Evolutionary conservation across 2,329 filamentous ascomycete species (phyloP), one percentile per base, ranked within the genome.

Genomic region (Mycosphaerella sp.): DNA sequence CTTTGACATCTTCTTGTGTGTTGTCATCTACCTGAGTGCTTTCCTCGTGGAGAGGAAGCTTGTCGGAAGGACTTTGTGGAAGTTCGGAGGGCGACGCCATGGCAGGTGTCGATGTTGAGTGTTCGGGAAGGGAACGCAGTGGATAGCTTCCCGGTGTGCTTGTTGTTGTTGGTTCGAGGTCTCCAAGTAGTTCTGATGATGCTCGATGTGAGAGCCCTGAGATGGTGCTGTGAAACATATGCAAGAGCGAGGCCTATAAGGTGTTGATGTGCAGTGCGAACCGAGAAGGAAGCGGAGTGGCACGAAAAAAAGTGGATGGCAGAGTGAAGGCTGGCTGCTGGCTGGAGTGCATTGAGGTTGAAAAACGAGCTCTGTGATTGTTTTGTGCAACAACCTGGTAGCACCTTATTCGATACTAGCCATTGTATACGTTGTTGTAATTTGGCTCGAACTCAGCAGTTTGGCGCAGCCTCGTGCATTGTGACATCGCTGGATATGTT

Each of bases 361-460:
- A 48, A 47, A 38, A 48, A 21, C 21, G 21, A 53, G 44, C 41
- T 38, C 45, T 43, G 45, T 45, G 50, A 49, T 36, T 45, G 48
- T 43, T 34, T 46, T 40, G 32, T 45, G 54, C 48, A 53, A 53
- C 49, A 56, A 56, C 41, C 49, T 49, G 49, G 42, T 2, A 43
- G 43, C 26, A 45, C 44, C 29, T 55, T 48, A 48, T 56, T 47
- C 43, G 54, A 56, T 29, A 47, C 50, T 46, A 41, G 50, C 50
- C 56, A 54, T 36, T 49, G 41, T 31, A 34, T 42, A 54, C n/a
- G 46, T 45, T 55, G 54, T 44, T 55, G 54, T 44, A 58, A 60
- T 57, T 55, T 60, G 48, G 47, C 38, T 47, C 53, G 51, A 53
- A 46, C 26, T 50, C 39, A 44, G 53, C 53, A 54, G 52, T 48